Conservation (phyloP, 2,329 filamentous ascomycete species). For the Fusarium acutatum region DNA sequence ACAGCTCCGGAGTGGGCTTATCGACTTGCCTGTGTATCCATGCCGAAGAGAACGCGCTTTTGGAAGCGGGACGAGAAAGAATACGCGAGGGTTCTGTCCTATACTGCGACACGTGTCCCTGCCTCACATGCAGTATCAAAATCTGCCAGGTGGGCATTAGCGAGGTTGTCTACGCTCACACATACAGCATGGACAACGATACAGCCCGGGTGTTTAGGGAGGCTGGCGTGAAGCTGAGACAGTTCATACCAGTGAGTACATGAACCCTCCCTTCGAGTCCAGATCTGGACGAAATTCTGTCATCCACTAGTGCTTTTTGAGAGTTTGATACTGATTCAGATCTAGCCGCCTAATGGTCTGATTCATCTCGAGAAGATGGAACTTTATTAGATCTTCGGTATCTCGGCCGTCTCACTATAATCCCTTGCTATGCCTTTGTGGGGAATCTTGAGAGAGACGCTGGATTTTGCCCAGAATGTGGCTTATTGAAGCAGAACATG, state of each 20-base stretch:
- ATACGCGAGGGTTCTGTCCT: slow-evolving; percentile 83
- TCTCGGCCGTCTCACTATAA: slow-evolving; percentile 6
- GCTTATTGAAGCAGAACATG: slow-evolving; percentile 15
- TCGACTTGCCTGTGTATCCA: slow-evolving; percentile 96
- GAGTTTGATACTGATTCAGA: slow-evolving; percentile 32
- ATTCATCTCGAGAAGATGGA: slow-evolving; percentile 68
- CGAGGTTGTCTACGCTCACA: slow-evolving; percentile 93
- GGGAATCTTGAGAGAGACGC: slow-evolving; percentile 15
- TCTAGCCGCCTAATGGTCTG: slow-evolving; percentile 69
- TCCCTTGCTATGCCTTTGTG: slow-evolving; percentile 18
- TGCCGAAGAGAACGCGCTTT: slow-evolving; percentile 94
- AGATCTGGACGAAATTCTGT: slow-evolving; percentile 14
- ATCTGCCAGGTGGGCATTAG: slow-evolving; percentile 95
- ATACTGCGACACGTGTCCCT: slow-evolving; percentile 97
- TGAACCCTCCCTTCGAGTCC: slow-evolving; percentile 11
- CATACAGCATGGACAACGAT: slow-evolving; percentile 92
- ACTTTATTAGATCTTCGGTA: slow-evolving; percentile 43
- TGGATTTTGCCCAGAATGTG: slow-evolving; percentile 21
- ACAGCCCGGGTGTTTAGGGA: slow-evolving; percentile 83
- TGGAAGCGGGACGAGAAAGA: slow-evolving; percentile 92
- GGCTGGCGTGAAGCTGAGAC: slow-evolving; percentile 84
- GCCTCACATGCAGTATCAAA: slow-evolving; percentile 97
- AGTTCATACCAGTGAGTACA: slow-evolving; percentile 81
- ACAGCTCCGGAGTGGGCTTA: slow-evolving; percentile 74
- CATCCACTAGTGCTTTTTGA: not conserved